Base-by-base conservation (phyloP, 2,329 filamentous ascomycete genomes). In the Ophiostoma pallidulum region DNA sequence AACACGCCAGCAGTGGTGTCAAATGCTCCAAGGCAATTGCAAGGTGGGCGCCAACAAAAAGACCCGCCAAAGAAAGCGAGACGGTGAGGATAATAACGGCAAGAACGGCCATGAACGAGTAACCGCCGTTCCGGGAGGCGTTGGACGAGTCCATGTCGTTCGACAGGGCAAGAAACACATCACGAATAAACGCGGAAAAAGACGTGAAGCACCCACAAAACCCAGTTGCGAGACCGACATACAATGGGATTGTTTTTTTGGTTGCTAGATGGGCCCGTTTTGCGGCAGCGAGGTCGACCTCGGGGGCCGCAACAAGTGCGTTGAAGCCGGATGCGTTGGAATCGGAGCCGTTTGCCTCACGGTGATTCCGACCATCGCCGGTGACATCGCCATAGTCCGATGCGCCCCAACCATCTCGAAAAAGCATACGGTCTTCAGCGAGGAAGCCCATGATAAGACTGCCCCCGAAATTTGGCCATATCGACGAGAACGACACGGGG, bases 401-500 rank as follows among this genome's bases (percentile, higher is more conserved):
- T 8, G 61, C 64, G 8, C 77, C 79, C 77, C 77, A 82, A 65
- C 85, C 81, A 49, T 37, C 35, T 78, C 26, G 26, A 37, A 55
- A 54, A 2, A 56, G 47, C 42, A 48, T 47, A 16, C 49, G 45
- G 38, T 56, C 51, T 28, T 51, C 51, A n/a, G 49, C 52, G 3
- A 96, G 72, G 59, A 94, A 94, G 3, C 92, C 91, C 78, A 97
- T 85, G 49, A 94, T 56, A 0, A 94, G 60, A 47, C 85, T 84
- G 2, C 91, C 91, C 2, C 72, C 78, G 40, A 95, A 82, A 59
- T 97, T 96, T 51, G 89, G 82, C 91, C 91, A 97, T 19, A 94
- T 65, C 2, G 85, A 81, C 43, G 79, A 75, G 47, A 86, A 90
- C 5, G 78, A 69, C 19, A 92, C 70, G 0, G 89, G 88, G 0